These are phyloP conservation scores for Saccharomycopsis sp. DNA, from an alignment of 805 yeast species.

Conservation along the genomic window DNA sequence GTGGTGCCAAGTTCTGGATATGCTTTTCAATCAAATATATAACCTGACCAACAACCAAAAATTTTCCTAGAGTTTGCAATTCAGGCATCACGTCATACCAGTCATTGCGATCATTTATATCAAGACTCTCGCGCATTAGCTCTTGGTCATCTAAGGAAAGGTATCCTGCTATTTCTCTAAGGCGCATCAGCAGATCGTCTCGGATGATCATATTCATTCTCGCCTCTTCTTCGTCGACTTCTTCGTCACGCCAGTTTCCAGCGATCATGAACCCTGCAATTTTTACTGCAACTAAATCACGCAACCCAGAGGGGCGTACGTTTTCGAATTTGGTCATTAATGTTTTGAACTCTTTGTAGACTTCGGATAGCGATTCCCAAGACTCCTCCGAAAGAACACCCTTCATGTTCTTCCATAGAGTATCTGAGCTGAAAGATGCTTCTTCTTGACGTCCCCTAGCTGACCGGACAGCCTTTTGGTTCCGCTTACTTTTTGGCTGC, in stretches of 20 bases:
- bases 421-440: not conserved
- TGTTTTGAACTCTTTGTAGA: slow-evolving; percentile 7
- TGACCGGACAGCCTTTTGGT: not conserved
- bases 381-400: slow-evolving; percentile 1
- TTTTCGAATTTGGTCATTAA: not conserved
- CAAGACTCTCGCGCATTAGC: not conserved
- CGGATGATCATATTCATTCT: slow-evolving; percentile 8
- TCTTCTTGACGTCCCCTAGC: not conserved
- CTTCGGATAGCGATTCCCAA: not conserved
- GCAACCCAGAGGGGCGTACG: not conserved
- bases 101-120: slow-evolving; percentile 1
- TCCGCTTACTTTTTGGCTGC: not conserved
- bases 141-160: slow-evolving; percentile 3
- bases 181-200: not conserved
- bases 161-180: slow-evolving; percentile 1
- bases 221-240: not conserved
- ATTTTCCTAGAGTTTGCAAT: not conserved
- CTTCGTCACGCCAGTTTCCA: not conserved
- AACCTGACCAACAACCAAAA: slow-evolving; percentile 13
- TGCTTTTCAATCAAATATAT: slow-evolving; percentile 5
- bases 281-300: not conserved
- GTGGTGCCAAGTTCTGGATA: slow-evolving; percentile 6
- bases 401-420: slow-evolving; percentile 2
- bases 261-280: not conserved
- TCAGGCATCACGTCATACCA: not conserved